Evolutionary conservation across 2,329 filamentous ascomycete species (phyloP).

Genomic region (Byssoonygena ceratinophila): DNA sequence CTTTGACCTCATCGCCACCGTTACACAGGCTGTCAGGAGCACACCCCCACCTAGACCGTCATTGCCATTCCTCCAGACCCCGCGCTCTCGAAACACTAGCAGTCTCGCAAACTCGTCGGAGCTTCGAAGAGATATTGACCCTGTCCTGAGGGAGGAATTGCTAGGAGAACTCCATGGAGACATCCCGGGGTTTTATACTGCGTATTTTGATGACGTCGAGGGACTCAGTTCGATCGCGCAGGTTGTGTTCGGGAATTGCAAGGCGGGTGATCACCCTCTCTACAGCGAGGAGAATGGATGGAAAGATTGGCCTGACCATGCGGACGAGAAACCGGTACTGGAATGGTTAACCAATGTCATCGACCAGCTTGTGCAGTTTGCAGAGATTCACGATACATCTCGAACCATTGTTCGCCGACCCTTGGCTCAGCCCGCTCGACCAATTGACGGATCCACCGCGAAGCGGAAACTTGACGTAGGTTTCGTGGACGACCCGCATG

Average conservation of each 20-base stretch:
- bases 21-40: not conserved
- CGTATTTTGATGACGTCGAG: conserved; percentile 21
- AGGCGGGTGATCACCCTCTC: not conserved
- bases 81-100: conserved; percentile 21
- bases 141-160: conserved; percentile 23
- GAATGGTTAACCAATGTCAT: not conserved
- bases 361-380: not conserved
- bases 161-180: conserved; percentile 20
- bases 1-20: not conserved
- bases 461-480: conserved; percentile 29
- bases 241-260: conserved; percentile 22
- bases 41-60: conserved; percentile 18
- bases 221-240: conserved; percentile 19
- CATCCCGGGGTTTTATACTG: conserved; percentile 20
- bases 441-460: conserved; percentile 24
- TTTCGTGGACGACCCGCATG: conserved; percentile 24
- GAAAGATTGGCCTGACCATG: not conserved
- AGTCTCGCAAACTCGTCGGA: conserved; percentile 25
- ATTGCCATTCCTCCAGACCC: conserved; percentile 21
- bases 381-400: not conserved
- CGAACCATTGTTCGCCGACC: conserved; percentile 7
- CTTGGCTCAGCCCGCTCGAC: conserved; percentile 18
- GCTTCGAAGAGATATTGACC: conserved; percentile 21
- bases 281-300: not conserved
- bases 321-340: not conserved